Evolutionary conservation across 2,329 filamentous ascomycete species (phyloP).

Genomic region (Neonectria hederae): DNA sequence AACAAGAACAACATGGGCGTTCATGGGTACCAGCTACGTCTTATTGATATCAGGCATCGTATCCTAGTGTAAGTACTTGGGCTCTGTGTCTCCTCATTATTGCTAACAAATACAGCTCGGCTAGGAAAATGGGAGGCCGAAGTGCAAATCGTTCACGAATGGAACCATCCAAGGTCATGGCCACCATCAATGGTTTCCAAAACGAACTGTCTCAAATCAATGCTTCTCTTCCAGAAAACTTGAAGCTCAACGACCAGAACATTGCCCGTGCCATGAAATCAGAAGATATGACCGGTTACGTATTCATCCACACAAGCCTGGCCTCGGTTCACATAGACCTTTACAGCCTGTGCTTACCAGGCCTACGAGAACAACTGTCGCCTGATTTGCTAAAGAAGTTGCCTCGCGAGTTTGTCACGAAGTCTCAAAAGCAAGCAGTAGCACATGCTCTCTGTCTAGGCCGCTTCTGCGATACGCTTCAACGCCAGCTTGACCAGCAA

Average conservation of each 20-base stretch:
- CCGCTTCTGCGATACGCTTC: slow-evolving; percentile 49
- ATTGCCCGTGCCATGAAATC: slow-evolving; percentile 45
- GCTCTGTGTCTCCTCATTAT: not conserved
- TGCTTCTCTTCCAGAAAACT: slow-evolving; percentile 46
- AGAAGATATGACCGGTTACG: slow-evolving; percentile 47
- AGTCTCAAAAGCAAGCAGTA: slow-evolving; percentile 52
- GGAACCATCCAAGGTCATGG: slow-evolving; percentile 52
- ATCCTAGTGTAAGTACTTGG: slow-evolving; percentile 46
- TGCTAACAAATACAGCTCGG: slow-evolving; percentile 31
- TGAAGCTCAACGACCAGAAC: slow-evolving; percentile 48
- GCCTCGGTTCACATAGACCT: slow-evolving; percentile 51
- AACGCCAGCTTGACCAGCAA: slow-evolving; percentile 42
- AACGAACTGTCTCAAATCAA: slow-evolving; percentile 49
- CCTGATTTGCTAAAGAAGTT: slow-evolving; percentile 47
- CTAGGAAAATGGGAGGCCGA: slow-evolving; percentile 39
- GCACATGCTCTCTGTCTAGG: slow-evolving; percentile 50
- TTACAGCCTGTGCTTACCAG: slow-evolving; percentile 52
- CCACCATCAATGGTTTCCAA: slow-evolving; percentile 49
- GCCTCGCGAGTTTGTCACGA: slow-evolving; percentile 48
- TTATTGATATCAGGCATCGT: slow-evolving; percentile 50
- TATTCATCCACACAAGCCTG: slow-evolving; percentile 51
- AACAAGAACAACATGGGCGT: slow-evolving; percentile 41
- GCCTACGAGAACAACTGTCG: slow-evolving; percentile 45
- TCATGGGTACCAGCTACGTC: slow-evolving; percentile 48
- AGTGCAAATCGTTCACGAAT: slow-evolving; percentile 33